Conservation (phyloP, 2,329 filamentous ascomycete species). For the Botryotinia globosa region DNA sequence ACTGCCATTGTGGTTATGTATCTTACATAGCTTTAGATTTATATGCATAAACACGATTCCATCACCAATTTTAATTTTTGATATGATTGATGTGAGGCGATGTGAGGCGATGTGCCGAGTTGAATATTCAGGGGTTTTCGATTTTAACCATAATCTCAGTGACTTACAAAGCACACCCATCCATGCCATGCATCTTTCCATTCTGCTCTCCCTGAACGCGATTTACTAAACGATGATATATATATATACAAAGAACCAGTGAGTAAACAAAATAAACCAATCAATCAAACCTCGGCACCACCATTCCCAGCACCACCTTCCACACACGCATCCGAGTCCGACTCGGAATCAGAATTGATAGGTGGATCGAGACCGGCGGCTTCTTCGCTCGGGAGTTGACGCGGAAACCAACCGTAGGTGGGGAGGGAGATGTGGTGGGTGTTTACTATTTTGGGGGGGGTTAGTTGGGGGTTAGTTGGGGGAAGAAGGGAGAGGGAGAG, state of each 20-base stretch:
- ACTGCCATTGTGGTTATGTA: constrained; percentile 31
- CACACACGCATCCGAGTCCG: not conserved
- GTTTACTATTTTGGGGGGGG: constrained; percentile 33
- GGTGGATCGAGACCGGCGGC: constrained; percentile 30
- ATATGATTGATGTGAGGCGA: not conserved
- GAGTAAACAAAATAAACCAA: too few species aligned
- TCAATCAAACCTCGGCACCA: not conserved
- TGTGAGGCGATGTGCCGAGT: not conserved
- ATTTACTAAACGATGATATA: not conserved
- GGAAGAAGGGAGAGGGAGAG: rapidly evolving
- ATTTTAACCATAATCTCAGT: not conserved
- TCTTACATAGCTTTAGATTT: constrained; percentile 33
- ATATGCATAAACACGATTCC: constrained; percentile 25
- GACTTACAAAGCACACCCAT: not conserved
- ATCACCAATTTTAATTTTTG: constrained; percentile 4
- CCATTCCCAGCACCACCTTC: not conserved
- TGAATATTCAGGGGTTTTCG: not conserved
- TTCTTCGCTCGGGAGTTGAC: constrained; percentile 36
- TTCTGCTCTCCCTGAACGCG: not conserved
- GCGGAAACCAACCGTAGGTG: constrained; percentile 44
- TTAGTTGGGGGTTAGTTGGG: not conserved
- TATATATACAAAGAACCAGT: too few species aligned
- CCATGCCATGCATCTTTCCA: not conserved
- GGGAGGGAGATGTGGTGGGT: constrained; percentile 39
- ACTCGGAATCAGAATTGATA: constrained; percentile 29